Evolutionary conservation across 163 green algal genomes (phyloP).

Genomic region (Prototheca wickerhamii): DNA sequence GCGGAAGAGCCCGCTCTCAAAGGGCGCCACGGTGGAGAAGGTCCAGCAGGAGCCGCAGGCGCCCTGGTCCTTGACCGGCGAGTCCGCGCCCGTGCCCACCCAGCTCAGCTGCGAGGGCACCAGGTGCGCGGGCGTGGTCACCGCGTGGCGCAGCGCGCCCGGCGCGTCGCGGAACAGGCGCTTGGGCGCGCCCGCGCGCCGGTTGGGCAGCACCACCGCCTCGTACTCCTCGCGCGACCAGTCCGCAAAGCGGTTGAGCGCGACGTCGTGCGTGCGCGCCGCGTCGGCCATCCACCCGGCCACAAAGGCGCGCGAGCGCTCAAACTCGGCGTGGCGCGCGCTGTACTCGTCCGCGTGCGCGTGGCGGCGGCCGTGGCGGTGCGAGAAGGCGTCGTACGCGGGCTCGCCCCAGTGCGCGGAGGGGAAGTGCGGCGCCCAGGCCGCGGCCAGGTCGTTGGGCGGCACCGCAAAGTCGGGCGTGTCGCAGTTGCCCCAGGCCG

Average conservation of each 20-base stretch:
- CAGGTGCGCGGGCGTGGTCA: conserved; percentile 7
- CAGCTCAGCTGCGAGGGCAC: conserved; percentile 47
- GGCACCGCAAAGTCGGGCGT: background rate
- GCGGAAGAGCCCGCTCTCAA: conserved; percentile 40
- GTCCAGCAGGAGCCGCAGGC: conserved; percentile 44
- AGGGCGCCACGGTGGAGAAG: conserved; percentile 36
- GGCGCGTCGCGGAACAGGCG: conserved; percentile 7
- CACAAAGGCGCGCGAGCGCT: conserved; percentile 21
- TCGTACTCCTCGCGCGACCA: conserved; percentile 47
- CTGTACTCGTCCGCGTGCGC: conserved; percentile 27
- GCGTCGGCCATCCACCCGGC: conserved; percentile 5
- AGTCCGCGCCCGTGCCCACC: conserved; percentile 34
- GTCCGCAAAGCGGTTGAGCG: conserved; percentile 56
- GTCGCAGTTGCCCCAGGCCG: background rate
- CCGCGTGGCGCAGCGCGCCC: conserved; percentile 4
- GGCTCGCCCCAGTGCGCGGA: conserved; percentile 18
- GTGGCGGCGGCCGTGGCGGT: conserved; percentile 35
- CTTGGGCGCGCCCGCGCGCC: background rate
- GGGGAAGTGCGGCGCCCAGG: background rate
- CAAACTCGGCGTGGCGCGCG: conserved; percentile 18
- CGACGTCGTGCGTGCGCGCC: conserved; percentile 22
- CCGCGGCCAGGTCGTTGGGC: background rate
- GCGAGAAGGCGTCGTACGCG: conserved; percentile 38
- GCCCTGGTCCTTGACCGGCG: conserved; percentile 49
- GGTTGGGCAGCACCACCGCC: conserved; percentile 18